Base-by-base conservation (phyloP, 345 rosid species). In the Euphorbia lathyris region DNA sequence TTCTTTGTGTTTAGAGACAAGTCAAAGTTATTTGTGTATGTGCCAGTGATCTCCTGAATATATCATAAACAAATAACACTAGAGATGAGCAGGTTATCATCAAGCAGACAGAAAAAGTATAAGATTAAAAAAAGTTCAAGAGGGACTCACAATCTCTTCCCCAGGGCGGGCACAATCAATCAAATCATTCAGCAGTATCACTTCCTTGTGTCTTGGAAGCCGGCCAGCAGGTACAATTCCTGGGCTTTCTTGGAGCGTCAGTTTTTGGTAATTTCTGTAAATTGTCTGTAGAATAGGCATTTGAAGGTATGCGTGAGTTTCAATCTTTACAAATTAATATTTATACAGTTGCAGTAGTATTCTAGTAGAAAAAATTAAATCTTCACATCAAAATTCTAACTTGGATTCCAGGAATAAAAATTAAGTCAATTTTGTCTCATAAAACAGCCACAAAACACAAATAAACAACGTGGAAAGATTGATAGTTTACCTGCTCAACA, bases 141-240 rank as follows among this genome's bases (percentile, higher is more conserved):
- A 68, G 72, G 66, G 69, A 74, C 48, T 40, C 8, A 95, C 99
- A 78, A 95, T 89, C 83, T 92, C 98, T 82, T 95, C 99, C 55
- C 98, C 99, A 22, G 98, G 97, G 69, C 91, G 91, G 45, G 99
- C 99, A 64, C 99, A 95, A 74, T 89, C 98, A 73, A 92, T 95
- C 77, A 95, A 86, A 78, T 95, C 99, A 76, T 92, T 92, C 74
- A 95, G 70, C 70, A 92, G 76, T 71, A 95, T 95, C 75, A 95
- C 97, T 87, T 95, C 98, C 83, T 95, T 95, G 89, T 87, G 87
- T 89, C 99, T 87, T 57, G 99, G 98, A 76, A 95, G 98, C 74
- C 98, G 85, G 55, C 99, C 99, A 29, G 99, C 99, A 70, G 98
- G 99, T 53, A 95, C 98, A 67, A 89, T 95, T 79, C 98, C 98